Evolutionary conservation across 495 filamentous ascomycete species (phyloP), one percentile per base, ranked within the genome.

Genomic region (Achaetomiella virescens): DNA sequence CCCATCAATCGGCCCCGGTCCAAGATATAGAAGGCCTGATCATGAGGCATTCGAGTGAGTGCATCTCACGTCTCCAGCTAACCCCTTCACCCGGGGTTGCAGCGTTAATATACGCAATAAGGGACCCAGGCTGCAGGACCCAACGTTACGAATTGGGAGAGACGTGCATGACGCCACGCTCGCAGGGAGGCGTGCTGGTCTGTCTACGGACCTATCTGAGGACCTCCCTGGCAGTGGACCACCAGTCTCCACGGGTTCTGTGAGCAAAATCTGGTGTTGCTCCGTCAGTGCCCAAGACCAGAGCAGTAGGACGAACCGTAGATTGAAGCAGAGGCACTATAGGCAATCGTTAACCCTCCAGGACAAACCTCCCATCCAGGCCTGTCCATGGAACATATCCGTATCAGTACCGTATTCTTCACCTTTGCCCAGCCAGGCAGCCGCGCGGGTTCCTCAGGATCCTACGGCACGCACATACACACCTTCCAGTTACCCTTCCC

Each of bases 101-200:
- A 54, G 52, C 27, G 52, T 52, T 61, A 64, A 51, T 17, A 57
- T 24, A 47, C 59, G 62, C 58, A 64, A 61, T 61, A 61, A 55
- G 31, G 33, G 48, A 20, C 58, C 36, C 51, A 33, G 33, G 17
- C 48, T 57, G 38, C 49, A 57, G 43, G 55, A 48, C 45, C 29
- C 42, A 42, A 20, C 17, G 17, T 6, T 38, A 44, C 20, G 36
- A 18, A 48, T 31, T 9, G 20, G 20, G 43, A 53, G 37, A 38
- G 37, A 49, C 50, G 35, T 50, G 54, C 54, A 50, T 48, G 35
- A 6, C 25, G 36, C 46, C 38, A 43, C 54, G 4, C 35, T n/a
- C 18, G 38, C 20, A 11, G 49, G 27, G 8, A 25, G 12, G 14
- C 20, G 27, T 21, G 18, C n/a, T 50, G 4, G 6, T 14, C 47